Conservation (phyloP, 2,329 filamentous ascomycete species). For the Blastomyces silverae region DNA sequence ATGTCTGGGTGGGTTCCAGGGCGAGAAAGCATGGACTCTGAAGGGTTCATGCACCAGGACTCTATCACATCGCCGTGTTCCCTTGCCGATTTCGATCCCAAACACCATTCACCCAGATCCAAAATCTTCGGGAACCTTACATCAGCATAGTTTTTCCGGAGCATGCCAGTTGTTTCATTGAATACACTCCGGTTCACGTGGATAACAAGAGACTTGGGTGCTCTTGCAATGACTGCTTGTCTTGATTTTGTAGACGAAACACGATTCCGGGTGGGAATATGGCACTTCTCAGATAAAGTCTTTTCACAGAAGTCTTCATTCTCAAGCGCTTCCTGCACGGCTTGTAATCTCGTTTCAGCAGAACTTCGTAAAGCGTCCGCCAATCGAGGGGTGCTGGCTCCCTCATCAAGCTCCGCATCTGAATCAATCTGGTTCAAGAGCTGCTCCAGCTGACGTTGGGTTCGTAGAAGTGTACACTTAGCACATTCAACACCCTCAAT, state of each 20-base stretch:
- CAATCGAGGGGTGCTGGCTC: constrained; percentile 26
- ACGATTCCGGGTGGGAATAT: constrained; percentile 59
- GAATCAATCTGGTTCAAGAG: constrained; percentile 43
- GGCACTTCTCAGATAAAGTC: constrained; percentile 57
- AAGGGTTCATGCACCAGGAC: constrained; percentile 63
- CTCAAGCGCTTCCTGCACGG: constrained; percentile 64
- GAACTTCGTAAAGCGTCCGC: constrained; percentile 38
- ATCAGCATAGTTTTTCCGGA: constrained; percentile 74
- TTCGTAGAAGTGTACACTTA: constrained; percentile 71
- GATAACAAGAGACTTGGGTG: constrained; percentile 71
- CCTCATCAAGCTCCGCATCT: constrained; percentile 27
- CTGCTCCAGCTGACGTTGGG: constrained; percentile 48
- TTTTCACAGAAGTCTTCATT: constrained; percentile 72
- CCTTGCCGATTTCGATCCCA: constrained; percentile 51
- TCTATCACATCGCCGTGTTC: constrained; percentile 46
- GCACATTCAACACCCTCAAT: constrained; percentile 88
- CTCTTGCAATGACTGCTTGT: constrained; percentile 75
- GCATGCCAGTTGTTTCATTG: constrained; percentile 69
- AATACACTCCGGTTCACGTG: constrained; percentile 92
- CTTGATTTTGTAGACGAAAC: constrained; percentile 78
- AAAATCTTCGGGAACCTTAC: constrained; percentile 69
- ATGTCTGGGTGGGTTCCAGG: constrained; percentile 50
- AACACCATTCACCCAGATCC: constrained; percentile 76
- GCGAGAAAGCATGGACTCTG: constrained; percentile 64
- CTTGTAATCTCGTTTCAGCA: constrained; percentile 51